Evolutionary conservation across 2,329 filamentous ascomycete genomes (phyloP).

Genomic region (Trichoderma breve): DNA sequence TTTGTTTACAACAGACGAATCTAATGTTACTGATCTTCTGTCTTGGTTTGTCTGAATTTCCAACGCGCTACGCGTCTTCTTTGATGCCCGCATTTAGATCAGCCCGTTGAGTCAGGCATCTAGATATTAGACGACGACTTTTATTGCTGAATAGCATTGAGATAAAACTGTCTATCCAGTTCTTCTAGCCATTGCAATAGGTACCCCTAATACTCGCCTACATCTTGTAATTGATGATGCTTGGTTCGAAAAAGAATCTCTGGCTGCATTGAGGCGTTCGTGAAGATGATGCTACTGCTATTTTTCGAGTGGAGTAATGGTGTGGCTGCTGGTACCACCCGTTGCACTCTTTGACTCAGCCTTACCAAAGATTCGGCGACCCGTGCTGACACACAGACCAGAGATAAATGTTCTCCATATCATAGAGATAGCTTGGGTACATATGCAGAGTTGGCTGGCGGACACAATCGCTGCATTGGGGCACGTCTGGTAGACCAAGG

Average conservation of each 20-base stretch:
- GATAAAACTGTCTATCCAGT: not conserved
- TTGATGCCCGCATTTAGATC: not conserved
- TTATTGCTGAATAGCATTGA: not conserved
- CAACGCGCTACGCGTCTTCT: not conserved
- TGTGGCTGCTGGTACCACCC: not conserved
- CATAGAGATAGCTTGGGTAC: not conserved
- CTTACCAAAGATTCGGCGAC: not conserved
- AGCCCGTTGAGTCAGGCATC: not conserved
- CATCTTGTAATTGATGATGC: not conserved
- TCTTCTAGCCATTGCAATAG: too few species aligned
- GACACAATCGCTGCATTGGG: not conserved
- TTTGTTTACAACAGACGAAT: conserved; percentile 8
- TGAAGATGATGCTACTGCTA: not conserved
- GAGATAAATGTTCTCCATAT: not conserved
- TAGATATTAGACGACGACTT: not conserved
- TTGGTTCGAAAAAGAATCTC: not conserved
- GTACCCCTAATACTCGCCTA: not conserved
- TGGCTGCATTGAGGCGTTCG: not conserved
- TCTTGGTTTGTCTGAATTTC: not conserved
- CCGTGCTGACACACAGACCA: not conserved
- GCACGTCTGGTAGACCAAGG: not conserved
- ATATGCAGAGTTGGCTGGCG: not conserved
- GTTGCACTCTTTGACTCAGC: not conserved
- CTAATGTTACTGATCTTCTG: not conserved
- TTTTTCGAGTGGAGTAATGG: not conserved